Percentiles rank a stretch among this genome's conserved stretches.
These are phyloP conservation scores for Colletotrichum trifolii DNA, from an alignment of 2,329 filamentous ascomycete species.

Conservation along the genomic window DNA sequence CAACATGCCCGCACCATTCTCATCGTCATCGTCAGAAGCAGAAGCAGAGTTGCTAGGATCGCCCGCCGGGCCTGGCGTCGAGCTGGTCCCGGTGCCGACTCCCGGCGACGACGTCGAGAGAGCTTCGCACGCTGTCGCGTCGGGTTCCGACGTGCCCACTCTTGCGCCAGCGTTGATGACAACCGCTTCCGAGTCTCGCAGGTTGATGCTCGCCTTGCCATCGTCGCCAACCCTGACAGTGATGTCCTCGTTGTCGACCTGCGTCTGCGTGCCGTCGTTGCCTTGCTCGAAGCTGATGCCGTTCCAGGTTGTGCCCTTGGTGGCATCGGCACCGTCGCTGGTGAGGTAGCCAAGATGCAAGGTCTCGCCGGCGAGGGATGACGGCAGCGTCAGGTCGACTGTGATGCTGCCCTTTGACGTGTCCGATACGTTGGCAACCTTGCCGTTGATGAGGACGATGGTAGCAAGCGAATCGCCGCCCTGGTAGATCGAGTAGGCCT, in stretches of 20 bases:
- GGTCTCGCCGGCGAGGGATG: constrained; percentile 24
- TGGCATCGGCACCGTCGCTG: constrained; percentile 31
- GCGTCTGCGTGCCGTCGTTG: constrained; percentile 15
- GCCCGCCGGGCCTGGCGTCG: constrained; percentile 25
- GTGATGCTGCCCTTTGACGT: constrained; percentile 24
- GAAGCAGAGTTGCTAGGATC: constrained; percentile 21
- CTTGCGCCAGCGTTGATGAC: constrained; percentile 25
- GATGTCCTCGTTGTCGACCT: constrained; percentile 21
- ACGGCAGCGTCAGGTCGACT: constrained; percentile 14
- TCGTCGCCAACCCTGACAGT: constrained; percentile 16
- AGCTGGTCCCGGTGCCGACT: constrained; percentile 21
- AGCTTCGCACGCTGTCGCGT: constrained; percentile 23
- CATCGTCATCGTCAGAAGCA: background rate
- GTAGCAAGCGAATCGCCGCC: constrained; percentile 23
- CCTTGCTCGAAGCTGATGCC: constrained; percentile 33
- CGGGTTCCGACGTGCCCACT: constrained; percentile 24
- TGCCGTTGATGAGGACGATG: constrained; percentile 32
- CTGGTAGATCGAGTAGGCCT: constrained; percentile 30
- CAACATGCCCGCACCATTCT: constrained; percentile 14
- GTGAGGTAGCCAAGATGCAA: constrained; percentile 30
- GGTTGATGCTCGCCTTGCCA: constrained; percentile 27
- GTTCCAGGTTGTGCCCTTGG: constrained; percentile 30
- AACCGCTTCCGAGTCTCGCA: constrained; percentile 28
- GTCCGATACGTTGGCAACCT: constrained; percentile 30
- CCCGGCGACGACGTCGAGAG: constrained; percentile 17